phyloP scores from a whole-genome alignment of 2,329 filamentous ascomycete genomes.

The Conoideocrella luteorostrata region DNA sequence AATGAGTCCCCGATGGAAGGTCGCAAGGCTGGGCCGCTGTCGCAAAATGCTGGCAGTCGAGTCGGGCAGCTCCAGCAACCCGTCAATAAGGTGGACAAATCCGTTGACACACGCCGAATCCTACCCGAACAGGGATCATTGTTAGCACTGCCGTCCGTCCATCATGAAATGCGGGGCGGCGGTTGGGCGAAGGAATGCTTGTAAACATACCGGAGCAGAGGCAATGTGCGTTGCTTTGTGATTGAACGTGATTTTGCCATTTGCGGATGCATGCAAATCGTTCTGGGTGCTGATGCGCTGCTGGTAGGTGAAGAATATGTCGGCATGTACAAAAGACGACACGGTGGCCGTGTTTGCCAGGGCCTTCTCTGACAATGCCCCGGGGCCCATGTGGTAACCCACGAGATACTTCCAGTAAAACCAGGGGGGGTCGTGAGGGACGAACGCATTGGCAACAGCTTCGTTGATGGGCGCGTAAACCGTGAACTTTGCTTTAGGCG shows the following conservation, averaged over 20 bases:
- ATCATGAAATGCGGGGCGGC: too few species aligned
- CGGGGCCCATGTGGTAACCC: background rate
- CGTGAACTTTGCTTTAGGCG: background rate
- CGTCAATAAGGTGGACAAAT: background rate
- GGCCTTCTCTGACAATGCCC: background rate
- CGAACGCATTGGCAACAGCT: background rate
- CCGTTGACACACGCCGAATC: background rate
- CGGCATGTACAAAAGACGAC: slow-evolving; percentile 4
- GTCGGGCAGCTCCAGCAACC: background rate
- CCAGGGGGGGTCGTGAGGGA: background rate
- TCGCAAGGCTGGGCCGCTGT: background rate
- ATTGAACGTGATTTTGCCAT: slow-evolving; percentile 3
- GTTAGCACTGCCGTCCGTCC: too few species aligned
- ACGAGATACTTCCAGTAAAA: background rate
- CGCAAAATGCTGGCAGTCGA: background rate
- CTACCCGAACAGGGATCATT: background rate
- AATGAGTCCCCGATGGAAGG: background rate
- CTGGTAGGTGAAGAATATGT: slow-evolving; percentile 5
- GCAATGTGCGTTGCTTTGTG: background rate
- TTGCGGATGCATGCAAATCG: background rate
- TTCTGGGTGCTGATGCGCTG: slow-evolving; percentile 4
- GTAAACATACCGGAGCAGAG: background rate
- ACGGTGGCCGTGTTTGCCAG: background rate
- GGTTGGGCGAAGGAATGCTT: background rate
- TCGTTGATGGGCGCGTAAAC: slow-evolving; percentile 3